phyloP scores from a whole-genome alignment of 2,329 filamentous ascomycete species.

The Fusarium irregulare region DNA sequence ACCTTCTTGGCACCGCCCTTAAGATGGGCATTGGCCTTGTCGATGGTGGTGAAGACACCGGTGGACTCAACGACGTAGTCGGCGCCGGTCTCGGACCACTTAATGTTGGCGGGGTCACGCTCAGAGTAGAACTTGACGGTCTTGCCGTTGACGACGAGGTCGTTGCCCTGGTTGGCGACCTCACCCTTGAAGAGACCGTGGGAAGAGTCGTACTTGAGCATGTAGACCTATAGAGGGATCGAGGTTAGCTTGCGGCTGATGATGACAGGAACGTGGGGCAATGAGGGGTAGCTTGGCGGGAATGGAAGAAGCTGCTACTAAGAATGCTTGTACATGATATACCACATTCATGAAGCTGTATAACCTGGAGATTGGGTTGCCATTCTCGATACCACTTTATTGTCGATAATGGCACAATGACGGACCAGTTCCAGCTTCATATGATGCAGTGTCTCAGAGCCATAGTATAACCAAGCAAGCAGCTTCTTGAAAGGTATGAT shows the following conservation, averaged over 20 bases:
- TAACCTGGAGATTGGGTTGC: not conserved
- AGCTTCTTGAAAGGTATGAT: not conserved
- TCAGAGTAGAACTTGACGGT: conserved; percentile 93
- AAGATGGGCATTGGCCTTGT: conserved; percentile 95
- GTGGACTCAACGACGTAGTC: conserved; percentile 98
- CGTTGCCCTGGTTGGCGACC: conserved; percentile 75
- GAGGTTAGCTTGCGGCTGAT: conserved; percentile 21
- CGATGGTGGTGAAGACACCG: conserved; percentile 98
- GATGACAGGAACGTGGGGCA: conserved; percentile 18
- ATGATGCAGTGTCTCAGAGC: not conserved
- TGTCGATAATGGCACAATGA: not conserved
- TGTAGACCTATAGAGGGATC: conserved; percentile 79
- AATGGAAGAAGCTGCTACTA: not conserved
- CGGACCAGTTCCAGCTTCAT: not conserved
- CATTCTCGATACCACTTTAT: not conserved
- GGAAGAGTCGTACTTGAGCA: conserved; percentile 99
- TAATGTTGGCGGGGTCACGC: conserved; percentile 89
- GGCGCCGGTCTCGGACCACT: conserved; percentile 88
- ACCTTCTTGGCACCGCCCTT: conserved; percentile 98
- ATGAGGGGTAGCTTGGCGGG: conserved; percentile 30
- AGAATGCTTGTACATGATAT: not conserved
- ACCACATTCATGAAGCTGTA: not conserved
- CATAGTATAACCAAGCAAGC: not conserved
- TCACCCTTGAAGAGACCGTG: conserved; percentile 97
- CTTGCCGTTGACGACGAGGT: conserved; percentile 93